Conservation (phyloP, 2,329 filamentous ascomycete genomes). For the Fusarium nurragi region DNA sequence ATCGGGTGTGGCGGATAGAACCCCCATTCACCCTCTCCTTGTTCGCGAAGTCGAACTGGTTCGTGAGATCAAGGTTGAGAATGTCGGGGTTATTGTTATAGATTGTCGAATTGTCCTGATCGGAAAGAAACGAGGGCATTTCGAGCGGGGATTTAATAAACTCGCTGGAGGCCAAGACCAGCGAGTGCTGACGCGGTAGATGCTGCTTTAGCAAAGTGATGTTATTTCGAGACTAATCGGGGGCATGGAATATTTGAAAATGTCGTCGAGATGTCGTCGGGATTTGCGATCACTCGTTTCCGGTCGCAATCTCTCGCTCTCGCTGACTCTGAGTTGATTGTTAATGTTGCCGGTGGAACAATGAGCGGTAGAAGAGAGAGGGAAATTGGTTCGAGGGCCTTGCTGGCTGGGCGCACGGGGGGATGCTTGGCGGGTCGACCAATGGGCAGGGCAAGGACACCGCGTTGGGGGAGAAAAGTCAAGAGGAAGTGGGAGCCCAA, state of each 20-base stretch:
- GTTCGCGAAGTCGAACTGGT: slow-evolving; percentile 49
- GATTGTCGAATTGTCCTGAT: slow-evolving; percentile 55
- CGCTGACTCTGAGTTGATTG: slow-evolving; percentile 30
- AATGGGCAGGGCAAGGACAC: slow-evolving; percentile 37
- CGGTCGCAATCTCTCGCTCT: slow-evolving; percentile 6
- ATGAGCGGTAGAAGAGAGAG: slow-evolving; percentile 33
- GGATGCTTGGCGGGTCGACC: slow-evolving; percentile 42
- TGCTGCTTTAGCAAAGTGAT: slow-evolving; percentile 40
- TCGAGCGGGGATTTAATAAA: slow-evolving; percentile 46
- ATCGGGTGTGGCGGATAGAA: slow-evolving; percentile 53
- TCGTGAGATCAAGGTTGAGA: slow-evolving; percentile 55
- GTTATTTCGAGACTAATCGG: slow-evolving; percentile 34
- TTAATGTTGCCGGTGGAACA: slow-evolving; percentile 32
- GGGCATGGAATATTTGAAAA: slow-evolving; percentile 10
- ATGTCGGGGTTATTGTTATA: slow-evolving; percentile 56
- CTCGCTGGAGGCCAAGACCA: slow-evolving; percentile 39
- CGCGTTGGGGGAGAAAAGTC: slow-evolving; percentile 30
- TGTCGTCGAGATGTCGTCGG: slow-evolving; percentile 23
- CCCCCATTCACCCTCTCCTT: slow-evolving; percentile 51
- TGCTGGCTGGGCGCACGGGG: slow-evolving; percentile 43
- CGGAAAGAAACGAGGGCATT: slow-evolving; percentile 66
- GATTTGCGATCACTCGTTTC: slow-evolving; percentile 15
- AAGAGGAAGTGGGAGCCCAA: slow-evolving; percentile 9
- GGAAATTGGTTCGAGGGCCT: slow-evolving; percentile 44
- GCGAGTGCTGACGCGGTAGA: slow-evolving; percentile 40